Percentiles rank a stretch among this genome's conserved stretches.
These are phyloP conservation scores for Dalbergia cultrata DNA, from an alignment of 306 rosid genomes.

Conservation along the genomic window DNA sequence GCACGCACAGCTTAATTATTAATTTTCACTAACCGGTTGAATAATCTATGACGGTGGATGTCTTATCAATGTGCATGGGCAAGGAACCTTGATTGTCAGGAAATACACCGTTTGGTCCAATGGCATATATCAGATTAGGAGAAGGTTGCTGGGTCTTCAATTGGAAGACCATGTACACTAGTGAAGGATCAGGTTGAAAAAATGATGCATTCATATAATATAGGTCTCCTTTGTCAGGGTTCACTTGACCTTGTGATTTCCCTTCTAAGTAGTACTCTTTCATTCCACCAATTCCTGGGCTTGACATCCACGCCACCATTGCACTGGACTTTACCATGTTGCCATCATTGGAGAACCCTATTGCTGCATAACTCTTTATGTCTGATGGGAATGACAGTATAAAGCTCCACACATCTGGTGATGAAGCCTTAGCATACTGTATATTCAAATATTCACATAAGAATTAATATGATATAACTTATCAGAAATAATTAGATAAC, in stretches of 20 bases:
- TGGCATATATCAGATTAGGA: slow-evolving; percentile 37
- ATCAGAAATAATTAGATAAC: no score
- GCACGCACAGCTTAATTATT: no score
- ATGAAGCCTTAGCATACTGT: slow-evolving; percentile 44
- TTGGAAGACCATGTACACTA: slow-evolving; percentile 22
- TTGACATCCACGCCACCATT: slow-evolving; percentile 38
- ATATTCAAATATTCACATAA: neutral
- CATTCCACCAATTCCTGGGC: neutral
- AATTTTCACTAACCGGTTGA: slow-evolving; percentile 16
- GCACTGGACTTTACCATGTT: slow-evolving; percentile 47
- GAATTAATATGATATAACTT: no score
- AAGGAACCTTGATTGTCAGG: slow-evolving; percentile 6
- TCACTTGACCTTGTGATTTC: neutral
- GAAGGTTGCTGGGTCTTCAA: slow-evolving; percentile 40
- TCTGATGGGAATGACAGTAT: slow-evolving; percentile 39
- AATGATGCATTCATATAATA: neutral
- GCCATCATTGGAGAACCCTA: slow-evolving; percentile 49
- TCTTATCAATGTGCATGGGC: slow-evolving; percentile 17
- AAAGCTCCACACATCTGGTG: slow-evolving; percentile 44
- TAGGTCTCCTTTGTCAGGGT: neutral
- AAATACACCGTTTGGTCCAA: slow-evolving; percentile 40
- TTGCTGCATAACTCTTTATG: slow-evolving; percentile 42
- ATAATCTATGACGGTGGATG: slow-evolving; percentile 41
- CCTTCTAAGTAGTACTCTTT: slow-evolving; percentile 31
- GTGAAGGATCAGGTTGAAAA: neutral